These are phyloP conservation scores for Mycena rebaudengoi DNA, from an alignment of 768 basidiomycete genomes.

Conservation along the genomic window DNA sequence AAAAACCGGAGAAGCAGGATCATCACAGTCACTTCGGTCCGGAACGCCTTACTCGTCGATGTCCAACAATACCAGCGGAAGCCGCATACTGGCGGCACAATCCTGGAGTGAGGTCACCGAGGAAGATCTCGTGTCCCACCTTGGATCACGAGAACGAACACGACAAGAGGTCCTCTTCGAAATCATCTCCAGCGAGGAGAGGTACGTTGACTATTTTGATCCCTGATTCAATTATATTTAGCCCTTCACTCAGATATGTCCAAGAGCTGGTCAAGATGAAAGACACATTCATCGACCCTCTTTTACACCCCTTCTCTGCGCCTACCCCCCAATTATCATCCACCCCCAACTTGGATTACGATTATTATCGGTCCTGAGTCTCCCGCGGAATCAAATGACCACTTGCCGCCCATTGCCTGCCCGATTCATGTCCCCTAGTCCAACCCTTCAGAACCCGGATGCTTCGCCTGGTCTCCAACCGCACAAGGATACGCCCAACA, in stretches of 20 bases:
- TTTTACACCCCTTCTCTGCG: slow-evolving; percentile 83
- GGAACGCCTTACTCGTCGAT: slow-evolving; percentile 84
- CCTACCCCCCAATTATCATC: slow-evolving; percentile 61
- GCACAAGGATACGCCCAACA: slow-evolving; percentile 66
- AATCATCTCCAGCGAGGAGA: slow-evolving; percentile 95
- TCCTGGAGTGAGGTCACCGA: slow-evolving; percentile 97
- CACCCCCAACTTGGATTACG: slow-evolving; percentile 69
- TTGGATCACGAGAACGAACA: slow-evolving; percentile 93
- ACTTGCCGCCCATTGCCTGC: slow-evolving; percentile 90
- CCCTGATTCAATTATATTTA: slow-evolving; percentile 14
- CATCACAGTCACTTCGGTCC: slow-evolving; percentile 78
- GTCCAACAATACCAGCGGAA: slow-evolving; percentile 67
- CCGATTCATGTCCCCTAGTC: slow-evolving; percentile 86
- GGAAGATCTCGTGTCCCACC: slow-evolving; percentile 91
- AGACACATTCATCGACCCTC: slow-evolving; percentile 90
- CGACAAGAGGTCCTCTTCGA: slow-evolving; percentile 97
- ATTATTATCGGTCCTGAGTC: slow-evolving; percentile 77
- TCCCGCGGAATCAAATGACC: slow-evolving; percentile 74
- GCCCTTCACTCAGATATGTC: slow-evolving; percentile 74
- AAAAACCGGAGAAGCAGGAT: slow-evolving; percentile 57
- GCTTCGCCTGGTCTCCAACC: slow-evolving; percentile 29
- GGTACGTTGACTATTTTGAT: slow-evolving; percentile 56
- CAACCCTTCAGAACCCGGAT: slow-evolving; percentile 31
- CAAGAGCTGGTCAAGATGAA: slow-evolving; percentile 90
- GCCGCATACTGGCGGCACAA: slow-evolving; percentile 76